Conservation (phyloP, 1,139 yeast species). For the Taphrina deformans region DNA sequence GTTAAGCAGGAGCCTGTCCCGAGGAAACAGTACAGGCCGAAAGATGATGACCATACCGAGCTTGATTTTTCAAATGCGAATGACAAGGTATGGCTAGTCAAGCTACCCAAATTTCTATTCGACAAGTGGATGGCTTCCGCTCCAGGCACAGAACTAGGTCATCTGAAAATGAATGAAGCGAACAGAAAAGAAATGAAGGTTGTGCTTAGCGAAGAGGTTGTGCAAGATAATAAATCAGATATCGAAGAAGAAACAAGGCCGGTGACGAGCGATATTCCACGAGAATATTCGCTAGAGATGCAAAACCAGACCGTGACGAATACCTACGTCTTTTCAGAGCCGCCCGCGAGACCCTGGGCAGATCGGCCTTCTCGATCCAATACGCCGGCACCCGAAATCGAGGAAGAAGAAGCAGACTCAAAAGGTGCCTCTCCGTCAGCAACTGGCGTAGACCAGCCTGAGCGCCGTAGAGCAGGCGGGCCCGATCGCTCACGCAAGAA, state of each 20-base stretch:
- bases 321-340: slow-evolving; percentile 87
- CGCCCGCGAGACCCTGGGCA: slow-evolving; percentile 49
- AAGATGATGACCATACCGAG: slow-evolving; percentile 46
- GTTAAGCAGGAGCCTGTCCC: slow-evolving; percentile 34
- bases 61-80: slow-evolving; percentile 46
- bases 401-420: not conserved
- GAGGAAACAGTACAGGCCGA: slow-evolving; percentile 35
- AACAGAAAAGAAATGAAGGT: slow-evolving; percentile 30
- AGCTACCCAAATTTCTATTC: slow-evolving; percentile 82
- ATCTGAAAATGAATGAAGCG: slow-evolving; percentile 25
- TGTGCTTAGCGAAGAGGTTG: slow-evolving; percentile 1
- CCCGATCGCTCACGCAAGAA: slow-evolving; percentile 47
- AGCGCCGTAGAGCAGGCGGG: slow-evolving; percentile 14
- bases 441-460: not conserved
- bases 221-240: not conserved
- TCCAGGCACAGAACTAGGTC: slow-evolving; percentile 31
- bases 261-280: slow-evolving; percentile 59
- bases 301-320: slow-evolving; percentile 74
- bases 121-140: slow-evolving; percentile 66
- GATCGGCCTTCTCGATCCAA: slow-evolving; percentile 23
- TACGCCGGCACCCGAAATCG: not conserved
- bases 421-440: not conserved
- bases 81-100: slow-evolving; percentile 82
- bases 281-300: slow-evolving; percentile 75
- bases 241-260: not conserved